Percentiles rank a stretch among this genome's conserved stretches.
Conservation (phyloP, 352 stramenopile species). For the Globisporangium apiculatum region DNA sequence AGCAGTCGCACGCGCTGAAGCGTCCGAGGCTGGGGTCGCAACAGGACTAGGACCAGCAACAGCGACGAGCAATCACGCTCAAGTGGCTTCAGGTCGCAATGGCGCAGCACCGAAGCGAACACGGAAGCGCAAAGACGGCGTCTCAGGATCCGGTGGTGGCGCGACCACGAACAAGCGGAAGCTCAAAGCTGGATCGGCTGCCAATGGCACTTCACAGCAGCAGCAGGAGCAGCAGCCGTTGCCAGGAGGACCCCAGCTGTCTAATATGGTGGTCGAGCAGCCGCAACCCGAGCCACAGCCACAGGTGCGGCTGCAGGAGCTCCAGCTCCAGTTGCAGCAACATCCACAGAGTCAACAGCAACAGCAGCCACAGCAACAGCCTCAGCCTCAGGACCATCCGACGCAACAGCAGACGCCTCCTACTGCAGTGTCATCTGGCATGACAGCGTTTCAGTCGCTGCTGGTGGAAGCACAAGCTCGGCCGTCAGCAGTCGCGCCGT, state of each 20-base stretch:
- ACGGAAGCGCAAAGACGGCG: background rate
- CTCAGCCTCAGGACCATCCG: background rate
- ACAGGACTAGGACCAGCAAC: background rate
- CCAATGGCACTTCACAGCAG: background rate
- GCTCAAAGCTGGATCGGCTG: background rate
- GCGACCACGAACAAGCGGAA: background rate
- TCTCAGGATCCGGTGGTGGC: no score
- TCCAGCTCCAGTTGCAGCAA: background rate
- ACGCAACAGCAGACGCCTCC: background rate
- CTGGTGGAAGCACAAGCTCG: background rate
- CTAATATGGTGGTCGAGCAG: background rate
- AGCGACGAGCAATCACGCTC: background rate
- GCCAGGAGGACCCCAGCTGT: no score
- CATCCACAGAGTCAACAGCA: conserved; percentile 1
- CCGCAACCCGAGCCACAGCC: background rate
- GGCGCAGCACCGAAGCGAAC: background rate
- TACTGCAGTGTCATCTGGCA: background rate
- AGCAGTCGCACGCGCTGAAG: background rate
- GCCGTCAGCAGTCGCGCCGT: background rate
- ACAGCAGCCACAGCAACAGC: conserved; percentile 1
- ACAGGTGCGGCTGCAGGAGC: background rate
- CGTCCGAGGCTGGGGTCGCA: background rate
- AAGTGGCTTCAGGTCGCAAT: background rate
- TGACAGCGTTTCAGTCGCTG: no score
- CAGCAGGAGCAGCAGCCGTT: background rate